Evolutionary conservation across 768 basidiomycete species (phyloP).

Genomic region (Lactarius deliciosus): DNA sequence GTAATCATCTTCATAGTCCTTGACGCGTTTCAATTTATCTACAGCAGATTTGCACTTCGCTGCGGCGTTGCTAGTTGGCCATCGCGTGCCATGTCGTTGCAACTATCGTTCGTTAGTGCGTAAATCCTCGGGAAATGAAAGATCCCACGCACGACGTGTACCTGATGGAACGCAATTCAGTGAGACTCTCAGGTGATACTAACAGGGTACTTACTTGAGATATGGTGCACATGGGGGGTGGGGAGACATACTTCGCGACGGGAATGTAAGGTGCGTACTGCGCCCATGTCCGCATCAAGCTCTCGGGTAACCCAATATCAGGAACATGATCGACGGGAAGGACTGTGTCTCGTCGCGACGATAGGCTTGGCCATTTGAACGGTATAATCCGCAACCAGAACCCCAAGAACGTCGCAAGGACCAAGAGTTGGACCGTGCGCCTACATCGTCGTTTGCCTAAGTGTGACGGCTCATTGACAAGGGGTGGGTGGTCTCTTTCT

Average conservation of each 20-base stretch:
- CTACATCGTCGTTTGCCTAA: not conserved
- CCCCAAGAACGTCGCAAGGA: constrained; percentile 2
- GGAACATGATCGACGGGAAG: constrained; percentile 6
- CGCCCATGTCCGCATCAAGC: constrained; percentile 44
- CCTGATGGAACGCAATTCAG: constrained; percentile 39
- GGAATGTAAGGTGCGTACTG: constrained; percentile 63
- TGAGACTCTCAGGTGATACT: not conserved
- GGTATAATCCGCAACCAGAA: constrained; percentile 4
- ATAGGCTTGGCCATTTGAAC: constrained; percentile 36
- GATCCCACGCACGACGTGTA: constrained; percentile 52
- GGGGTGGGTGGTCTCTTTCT: not conserved
- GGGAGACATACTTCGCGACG: constrained; percentile 44
- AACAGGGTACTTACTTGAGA: constrained; percentile 46
- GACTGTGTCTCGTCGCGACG: constrained; percentile 39
- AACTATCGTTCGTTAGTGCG: constrained; percentile 44
- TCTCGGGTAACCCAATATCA: constrained; percentile 21
- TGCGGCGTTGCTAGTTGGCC: constrained; percentile 56
- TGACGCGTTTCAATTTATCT: constrained; percentile 51
- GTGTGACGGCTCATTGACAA: not conserved
- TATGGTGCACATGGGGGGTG: constrained; percentile 51
- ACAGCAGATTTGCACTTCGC: constrained; percentile 48
- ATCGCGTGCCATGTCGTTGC: constrained; percentile 80
- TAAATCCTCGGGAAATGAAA: not conserved
- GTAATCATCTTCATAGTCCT: constrained; percentile 43
- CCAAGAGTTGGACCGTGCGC: not conserved